Percentiles rank a stretch among this genome's conserved stretches.
phyloP scores from a whole-genome alignment of 148 eudicot species.

The Heliamphora exappendiculata region DNA sequence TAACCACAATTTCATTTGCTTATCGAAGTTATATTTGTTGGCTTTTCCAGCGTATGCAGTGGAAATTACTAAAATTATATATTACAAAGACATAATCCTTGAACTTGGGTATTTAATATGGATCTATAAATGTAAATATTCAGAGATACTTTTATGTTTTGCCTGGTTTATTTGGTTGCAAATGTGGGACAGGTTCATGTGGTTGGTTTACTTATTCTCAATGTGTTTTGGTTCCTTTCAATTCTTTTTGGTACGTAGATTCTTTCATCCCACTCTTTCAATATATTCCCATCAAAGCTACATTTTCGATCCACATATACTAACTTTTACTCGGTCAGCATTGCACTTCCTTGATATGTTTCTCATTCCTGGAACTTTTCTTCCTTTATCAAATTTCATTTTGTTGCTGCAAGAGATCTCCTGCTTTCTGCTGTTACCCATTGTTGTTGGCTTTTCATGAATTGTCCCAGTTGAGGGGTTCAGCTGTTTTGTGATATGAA shows the following conservation, averaged over 20 bases:
- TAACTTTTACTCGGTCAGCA: background rate
- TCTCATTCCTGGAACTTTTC: background rate
- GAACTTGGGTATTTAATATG: no score
- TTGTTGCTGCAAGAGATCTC: background rate
- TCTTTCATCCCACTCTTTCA: background rate
- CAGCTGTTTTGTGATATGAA: no score
- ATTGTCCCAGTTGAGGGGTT: background rate
- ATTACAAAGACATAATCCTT: background rate
- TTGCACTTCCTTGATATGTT: background rate
- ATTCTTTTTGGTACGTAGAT: background rate
- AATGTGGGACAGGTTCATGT: background rate
- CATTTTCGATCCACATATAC: no score
- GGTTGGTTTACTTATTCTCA: background rate
- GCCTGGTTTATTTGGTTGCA: background rate
- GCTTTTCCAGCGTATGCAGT: background rate
- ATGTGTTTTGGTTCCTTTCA: background rate
- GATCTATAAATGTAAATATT: background rate
- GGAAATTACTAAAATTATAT: background rate
- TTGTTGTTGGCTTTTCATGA: background rate
- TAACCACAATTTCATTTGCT: background rate
- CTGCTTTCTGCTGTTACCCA: background rate
- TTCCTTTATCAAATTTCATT: background rate
- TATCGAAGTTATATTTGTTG: background rate
- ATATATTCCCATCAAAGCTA: background rate
- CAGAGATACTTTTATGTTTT: background rate